Base-by-base conservation (phyloP, 805 yeast genomes). In the Candida ascalaphidarum region DNA sequence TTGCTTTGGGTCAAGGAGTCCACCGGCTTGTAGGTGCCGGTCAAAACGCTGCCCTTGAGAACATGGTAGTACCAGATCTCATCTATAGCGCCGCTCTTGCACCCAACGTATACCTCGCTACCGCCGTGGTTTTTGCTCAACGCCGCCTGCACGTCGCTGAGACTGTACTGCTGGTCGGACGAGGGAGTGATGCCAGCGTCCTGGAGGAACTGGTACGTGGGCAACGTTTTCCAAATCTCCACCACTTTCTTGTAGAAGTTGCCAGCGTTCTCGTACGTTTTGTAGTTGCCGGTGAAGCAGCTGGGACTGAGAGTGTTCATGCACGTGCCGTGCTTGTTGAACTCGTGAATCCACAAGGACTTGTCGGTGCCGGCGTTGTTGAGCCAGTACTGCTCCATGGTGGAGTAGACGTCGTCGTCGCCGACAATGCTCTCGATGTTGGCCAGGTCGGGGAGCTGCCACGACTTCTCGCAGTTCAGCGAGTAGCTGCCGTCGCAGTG, bases 311-410 rank as follows among this genome's bases (percentile, higher is more conserved):
- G 60, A 1, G 96, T 85, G 26, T 77, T 72, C 68, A 86, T 77
- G 56, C 96, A 88, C 7, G 95, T 85, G 14, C 88, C 96, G 50
- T 88, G 97, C 51, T 88, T 88, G 60, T 88, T 86, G 66, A 72
- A 88, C 55, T 88, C 96, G 54, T 88, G 96, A 20, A 71, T 65
- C 97, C 97, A 88, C 28, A 88, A 58, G 5, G 65, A 48, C 33
- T 72, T 77, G 48, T 81, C 89, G 32, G 70, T 51, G 8, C 84
- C 84, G 27, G 71, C 74, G 44, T 68, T 69, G 43, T 80, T 78
- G 49, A 80, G 78, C 96, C 96, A 88, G 35, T 65, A 54, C 17
- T 44, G 44, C 15, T 57, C 39, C 84, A 88, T 74, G 33, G 67
- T 65, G 1, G 56, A 52, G 25, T 81, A 59, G 27, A 85, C 59